Percentiles rank a stretch among this genome's conserved stretches.
These are phyloP conservation scores for Podospora conica DNA, from an alignment of 495 filamentous ascomycete species.

Conservation along the genomic window DNA sequence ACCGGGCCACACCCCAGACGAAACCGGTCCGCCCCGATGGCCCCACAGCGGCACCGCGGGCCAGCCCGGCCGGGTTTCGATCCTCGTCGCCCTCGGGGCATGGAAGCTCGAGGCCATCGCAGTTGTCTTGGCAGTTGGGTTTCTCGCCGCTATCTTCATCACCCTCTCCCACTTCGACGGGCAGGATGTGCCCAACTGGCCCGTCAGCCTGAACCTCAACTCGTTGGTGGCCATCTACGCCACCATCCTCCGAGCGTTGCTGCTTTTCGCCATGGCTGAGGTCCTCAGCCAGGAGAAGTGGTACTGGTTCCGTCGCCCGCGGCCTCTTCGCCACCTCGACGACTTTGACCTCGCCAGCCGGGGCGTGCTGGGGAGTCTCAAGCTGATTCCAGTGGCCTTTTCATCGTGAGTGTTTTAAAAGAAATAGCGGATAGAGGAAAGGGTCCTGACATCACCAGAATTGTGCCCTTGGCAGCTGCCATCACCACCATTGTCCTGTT, in stretches of 20 bases:
- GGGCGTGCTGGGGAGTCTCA: neutral
- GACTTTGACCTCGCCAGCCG: slow-evolving; percentile 6
- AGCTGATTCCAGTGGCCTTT: neutral
- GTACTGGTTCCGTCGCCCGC: slow-evolving; percentile 3
- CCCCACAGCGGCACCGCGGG: too few species aligned
- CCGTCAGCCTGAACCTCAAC: slow-evolving; percentile 2
- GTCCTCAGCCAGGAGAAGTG: slow-evolving; percentile 12
- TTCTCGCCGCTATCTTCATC: slow-evolving; percentile 4
- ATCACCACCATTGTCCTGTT: slow-evolving; percentile 1
- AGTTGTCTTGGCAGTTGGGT: neutral
- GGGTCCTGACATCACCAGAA: neutral
- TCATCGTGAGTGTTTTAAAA: neutral
- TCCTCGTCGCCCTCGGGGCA: neutral
- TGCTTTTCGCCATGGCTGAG: neutral
- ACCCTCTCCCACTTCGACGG: slow-evolving; percentile 2
- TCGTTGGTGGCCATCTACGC: slow-evolving; percentile 4
- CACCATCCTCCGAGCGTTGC: neutral
- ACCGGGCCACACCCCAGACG: neutral
- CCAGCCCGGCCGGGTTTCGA: neutral
- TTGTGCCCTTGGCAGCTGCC: neutral
- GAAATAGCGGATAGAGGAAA: too few species aligned
- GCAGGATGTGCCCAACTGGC: slow-evolving; percentile 4
- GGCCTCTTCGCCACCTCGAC: neutral
- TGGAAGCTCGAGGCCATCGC: slow-evolving; percentile 5
- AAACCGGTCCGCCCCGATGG: too few species aligned